These are phyloP conservation scores for Senna siamea DNA, from an alignment of 306 rosid genomes.

Conservation along the genomic window DNA sequence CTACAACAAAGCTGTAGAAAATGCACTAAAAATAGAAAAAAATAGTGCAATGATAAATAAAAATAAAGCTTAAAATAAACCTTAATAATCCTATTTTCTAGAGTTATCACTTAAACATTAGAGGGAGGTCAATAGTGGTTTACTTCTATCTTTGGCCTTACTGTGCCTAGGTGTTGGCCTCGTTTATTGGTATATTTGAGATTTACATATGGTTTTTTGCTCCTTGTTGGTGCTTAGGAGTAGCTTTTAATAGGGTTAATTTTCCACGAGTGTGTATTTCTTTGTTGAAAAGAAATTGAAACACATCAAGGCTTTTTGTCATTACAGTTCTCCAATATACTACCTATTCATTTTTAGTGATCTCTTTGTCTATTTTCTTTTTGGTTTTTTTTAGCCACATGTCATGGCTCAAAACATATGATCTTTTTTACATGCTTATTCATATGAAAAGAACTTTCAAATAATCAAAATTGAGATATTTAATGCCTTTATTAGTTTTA, in stretches of 20 bases:
- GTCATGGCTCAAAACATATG: neutral
- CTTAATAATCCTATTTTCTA: too few species aligned
- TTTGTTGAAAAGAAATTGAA: neutral
- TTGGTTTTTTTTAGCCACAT: too few species aligned
- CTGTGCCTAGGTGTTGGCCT: neutral
- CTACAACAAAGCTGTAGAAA: too few species aligned
- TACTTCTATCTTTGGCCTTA: neutral
- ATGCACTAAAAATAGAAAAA: too few species aligned
- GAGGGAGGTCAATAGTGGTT: neutral
- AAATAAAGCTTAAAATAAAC: too few species aligned
- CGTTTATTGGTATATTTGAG: neutral
- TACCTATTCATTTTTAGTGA: neutral
- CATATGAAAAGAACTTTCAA: neutral
- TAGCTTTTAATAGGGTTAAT: neutral
- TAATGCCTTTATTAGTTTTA: conserved; percentile 7
- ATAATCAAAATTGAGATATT: neutral
- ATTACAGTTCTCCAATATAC: neutral
- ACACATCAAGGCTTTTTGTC: neutral
- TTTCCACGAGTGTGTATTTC: neutral
- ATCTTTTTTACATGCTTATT: neutral
- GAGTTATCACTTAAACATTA: neutral
- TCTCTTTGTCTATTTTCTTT: neutral
- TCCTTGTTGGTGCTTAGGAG: neutral
- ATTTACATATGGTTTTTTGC: too few species aligned
- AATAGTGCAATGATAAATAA: too few species aligned